Percentiles rank a stretch among this genome's conserved stretches.
These are phyloP conservation scores for Torulaspora maleeae DNA, from an alignment of 805 yeast species.

Conservation along the genomic window DNA sequence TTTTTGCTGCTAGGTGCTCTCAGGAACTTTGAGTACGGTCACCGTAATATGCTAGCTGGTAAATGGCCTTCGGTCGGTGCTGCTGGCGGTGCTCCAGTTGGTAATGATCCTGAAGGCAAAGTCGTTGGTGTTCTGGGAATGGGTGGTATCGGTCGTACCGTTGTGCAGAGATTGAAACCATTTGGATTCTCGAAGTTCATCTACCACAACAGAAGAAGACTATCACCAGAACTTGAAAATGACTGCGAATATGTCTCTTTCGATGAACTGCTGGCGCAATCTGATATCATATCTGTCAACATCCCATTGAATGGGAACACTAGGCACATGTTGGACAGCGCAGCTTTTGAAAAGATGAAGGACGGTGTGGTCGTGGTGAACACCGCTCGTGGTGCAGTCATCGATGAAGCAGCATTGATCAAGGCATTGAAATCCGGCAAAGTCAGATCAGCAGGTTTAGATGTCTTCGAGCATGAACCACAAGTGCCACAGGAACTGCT, in stretches of 20 bases:
- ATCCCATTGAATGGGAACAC: constrained; percentile 74
- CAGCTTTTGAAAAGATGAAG: constrained; percentile 63
- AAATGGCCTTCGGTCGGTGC: constrained; percentile 56
- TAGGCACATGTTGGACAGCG: constrained; percentile 60
- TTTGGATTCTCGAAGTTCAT: constrained; percentile 70
- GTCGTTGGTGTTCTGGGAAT: constrained; percentile 77
- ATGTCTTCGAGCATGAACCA: constrained; percentile 76
- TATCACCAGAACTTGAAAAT: constrained; percentile 57
- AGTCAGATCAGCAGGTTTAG: constrained; percentile 64
- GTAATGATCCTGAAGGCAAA: constrained; percentile 72
- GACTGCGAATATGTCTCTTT: constrained; percentile 67
- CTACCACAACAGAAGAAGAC: constrained; percentile 64
- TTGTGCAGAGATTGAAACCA: constrained; percentile 64
- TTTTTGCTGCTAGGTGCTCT: constrained; percentile 57
- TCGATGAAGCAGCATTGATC: constrained; percentile 59
- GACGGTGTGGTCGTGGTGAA: constrained; percentile 70
- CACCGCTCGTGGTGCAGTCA: constrained; percentile 85
- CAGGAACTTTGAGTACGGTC: constrained; percentile 63
- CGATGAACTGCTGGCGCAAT: constrained; percentile 57
- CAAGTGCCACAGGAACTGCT: constrained; percentile 58
- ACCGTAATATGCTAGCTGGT: constrained; percentile 49
- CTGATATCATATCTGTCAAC: constrained; percentile 71
- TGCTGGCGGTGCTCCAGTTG: constrained; percentile 60
- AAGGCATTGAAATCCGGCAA: constrained; percentile 57
- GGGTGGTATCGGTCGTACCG: constrained; percentile 87